Evolutionary conservation across 1,284 basidiomycete species (phyloP), one percentile per base, ranked within the genome.

Genomic region (Moesziomyces parantarcticus): DNA sequence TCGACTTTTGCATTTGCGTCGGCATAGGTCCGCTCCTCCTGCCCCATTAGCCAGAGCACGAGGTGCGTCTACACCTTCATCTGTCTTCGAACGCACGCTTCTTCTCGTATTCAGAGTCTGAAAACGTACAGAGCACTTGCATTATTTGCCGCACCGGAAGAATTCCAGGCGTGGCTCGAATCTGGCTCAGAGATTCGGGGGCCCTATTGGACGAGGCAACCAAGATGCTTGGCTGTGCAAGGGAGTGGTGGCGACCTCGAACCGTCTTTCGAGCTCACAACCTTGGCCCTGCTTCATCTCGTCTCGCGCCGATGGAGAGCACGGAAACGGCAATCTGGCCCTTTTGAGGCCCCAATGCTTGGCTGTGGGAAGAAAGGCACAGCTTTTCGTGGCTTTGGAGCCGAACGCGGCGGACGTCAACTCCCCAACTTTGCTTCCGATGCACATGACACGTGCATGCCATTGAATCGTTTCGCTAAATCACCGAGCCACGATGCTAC

Each of bases 331-430:
- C 29, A 32, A 32, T 32, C 29, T 32, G 29, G 29, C 29, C 11
- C 10, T 32, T 32, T 11, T 32, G 29, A 32, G n/a, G n/a, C n/a
- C 29, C 29, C 10, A 44, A 26, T 22, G 40, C 29, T 18, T 34
- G 42, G 47, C 47, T 57, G 47, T 50, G 53, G 5, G 34, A 23
- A 9, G 10, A 32, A n/a, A 22, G 43, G 8, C 46, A 32, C 36
- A 43, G 26, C 29, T 18, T 4, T 20, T 39, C 29, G 29, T 32
- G 29, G 29, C 29, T 32, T 32, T 32, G 6, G 10, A 32, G 29
- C 29, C 29, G 29, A 13, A 9, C 29, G 13, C 29, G 10, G 29
- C 29, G 10, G 29, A 32, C 29, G 29, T 10, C 29, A 32, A 32
- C 29, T 32, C 13, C 29, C 6, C 29, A 9, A 32, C 29, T 13